These are phyloP conservation scores for Halophytophthora batemanensis DNA, from an alignment of 352 stramenopile species.

Conservation along the genomic window DNA sequence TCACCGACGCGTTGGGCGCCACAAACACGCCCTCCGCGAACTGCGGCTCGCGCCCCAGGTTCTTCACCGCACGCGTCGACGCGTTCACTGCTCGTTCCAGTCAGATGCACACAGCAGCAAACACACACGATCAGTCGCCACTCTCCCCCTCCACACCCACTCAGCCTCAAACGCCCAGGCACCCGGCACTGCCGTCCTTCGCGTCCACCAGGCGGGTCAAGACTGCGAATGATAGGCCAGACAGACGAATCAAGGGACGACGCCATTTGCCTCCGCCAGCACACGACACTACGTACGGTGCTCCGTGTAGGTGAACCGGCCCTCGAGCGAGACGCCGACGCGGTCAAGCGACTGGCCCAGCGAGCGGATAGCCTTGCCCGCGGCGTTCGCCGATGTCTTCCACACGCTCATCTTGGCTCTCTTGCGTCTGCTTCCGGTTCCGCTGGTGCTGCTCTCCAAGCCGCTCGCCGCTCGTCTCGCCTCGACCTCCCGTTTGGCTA, in stretches of 20 bases:
- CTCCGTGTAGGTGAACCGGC: slow-evolving; percentile 82
- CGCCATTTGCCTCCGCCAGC: not conserved
- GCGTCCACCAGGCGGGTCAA: too few species aligned
- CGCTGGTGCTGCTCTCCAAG: slow-evolving; percentile 21
- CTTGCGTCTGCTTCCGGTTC: slow-evolving; percentile 22
- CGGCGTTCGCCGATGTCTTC: slow-evolving; percentile 59
- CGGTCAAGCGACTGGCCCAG: slow-evolving; percentile 85
- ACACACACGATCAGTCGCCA: slow-evolving; percentile 1
- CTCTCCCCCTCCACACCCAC: not conserved
- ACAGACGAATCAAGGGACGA: not conserved
- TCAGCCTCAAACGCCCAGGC: too few species aligned
- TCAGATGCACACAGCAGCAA: not conserved
- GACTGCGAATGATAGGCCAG: too few species aligned
- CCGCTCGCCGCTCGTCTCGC: not conserved
- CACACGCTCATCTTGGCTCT: slow-evolving; percentile 43
- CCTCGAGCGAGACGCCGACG: slow-evolving; percentile 79
- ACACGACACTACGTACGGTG: slow-evolving; percentile 64
- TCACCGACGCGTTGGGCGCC: slow-evolving; percentile 90
- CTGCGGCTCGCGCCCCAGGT: slow-evolving; percentile 57
- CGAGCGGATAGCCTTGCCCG: slow-evolving; percentile 83
- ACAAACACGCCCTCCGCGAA: slow-evolving; percentile 77
- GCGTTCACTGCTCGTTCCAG: slow-evolving; percentile 56
- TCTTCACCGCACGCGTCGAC: slow-evolving; percentile 75
- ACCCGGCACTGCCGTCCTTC: too few species aligned
- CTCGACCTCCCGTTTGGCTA: slow-evolving; percentile 33